phyloP scores from a whole-genome alignment of 2,329 filamentous ascomycete genomes.

The Metarhizium humberi region DNA sequence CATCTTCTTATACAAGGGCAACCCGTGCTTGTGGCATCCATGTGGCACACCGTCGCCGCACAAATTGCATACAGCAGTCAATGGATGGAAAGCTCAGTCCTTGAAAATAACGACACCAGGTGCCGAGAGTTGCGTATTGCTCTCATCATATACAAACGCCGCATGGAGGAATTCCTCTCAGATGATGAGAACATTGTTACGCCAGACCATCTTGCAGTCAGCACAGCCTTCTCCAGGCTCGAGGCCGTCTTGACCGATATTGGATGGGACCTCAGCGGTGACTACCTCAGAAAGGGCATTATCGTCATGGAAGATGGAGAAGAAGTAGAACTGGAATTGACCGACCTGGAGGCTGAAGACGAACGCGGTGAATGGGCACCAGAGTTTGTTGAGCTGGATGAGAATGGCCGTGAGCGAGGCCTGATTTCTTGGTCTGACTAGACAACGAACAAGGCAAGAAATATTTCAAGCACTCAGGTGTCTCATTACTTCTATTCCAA shows the following conservation, averaged over 20 bases:
- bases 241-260: conserved; percentile 28
- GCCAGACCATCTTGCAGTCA: conserved; percentile 32
- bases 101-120: conserved; percentile 25
- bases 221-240: conserved; percentile 33
- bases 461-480: background rate
- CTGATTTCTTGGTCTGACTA: conserved; percentile 38
- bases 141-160: conserved; percentile 45
- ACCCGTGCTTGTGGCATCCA: conserved; percentile 34
- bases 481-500: background rate
- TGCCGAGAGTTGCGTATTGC: conserved; percentile 31
- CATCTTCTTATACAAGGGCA: conserved; percentile 31
- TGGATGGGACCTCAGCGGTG: conserved; percentile 46
- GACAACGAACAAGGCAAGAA: background rate
- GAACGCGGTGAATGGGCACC: conserved; percentile 44
- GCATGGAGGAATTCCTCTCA: conserved; percentile 37
- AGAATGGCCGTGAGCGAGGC: conserved; percentile 39
- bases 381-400: conserved; percentile 43
- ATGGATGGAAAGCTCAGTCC: conserved; percentile 36
- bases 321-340: conserved; percentile 35
- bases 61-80: conserved; percentile 45
- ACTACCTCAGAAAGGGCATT: conserved; percentile 38
- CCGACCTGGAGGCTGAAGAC: conserved; percentile 44
- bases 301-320: conserved; percentile 45
- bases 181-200: conserved; percentile 21
- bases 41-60: conserved; percentile 42